Conservation (phyloP, 768 basidiomycete genomes). For the Saitozyma podzolica region DNA sequence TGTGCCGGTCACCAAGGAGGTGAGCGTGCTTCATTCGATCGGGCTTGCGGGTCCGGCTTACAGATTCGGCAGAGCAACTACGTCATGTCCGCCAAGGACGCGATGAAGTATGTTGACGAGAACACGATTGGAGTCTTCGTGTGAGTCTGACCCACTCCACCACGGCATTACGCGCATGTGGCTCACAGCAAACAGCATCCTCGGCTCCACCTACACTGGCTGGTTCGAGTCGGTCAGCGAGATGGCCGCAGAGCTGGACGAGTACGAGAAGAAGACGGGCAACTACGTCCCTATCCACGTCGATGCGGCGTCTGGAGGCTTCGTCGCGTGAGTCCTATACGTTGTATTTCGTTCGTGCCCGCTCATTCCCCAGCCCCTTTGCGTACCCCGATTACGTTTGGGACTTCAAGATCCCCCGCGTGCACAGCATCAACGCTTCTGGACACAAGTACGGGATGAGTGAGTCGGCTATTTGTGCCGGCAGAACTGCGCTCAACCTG, state of each 20-base stretch:
- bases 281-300: slow-evolving; percentile 61
- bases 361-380: slow-evolving; percentile 27
- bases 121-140: slow-evolving; percentile 67
- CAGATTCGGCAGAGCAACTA: slow-evolving; percentile 61
- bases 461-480: not conserved
- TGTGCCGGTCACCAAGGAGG: slow-evolving; percentile 65
- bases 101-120: slow-evolving; percentile 68
- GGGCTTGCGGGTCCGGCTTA: not conserved
- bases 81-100: slow-evolving; percentile 69
- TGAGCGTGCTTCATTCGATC: slow-evolving; percentile 9
- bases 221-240: slow-evolving; percentile 78
- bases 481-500: slow-evolving; percentile 6
- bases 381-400: slow-evolving; percentile 61
- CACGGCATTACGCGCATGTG: slow-evolving; percentile 59
- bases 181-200: slow-evolving; percentile 16
- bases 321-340: slow-evolving; percentile 62
- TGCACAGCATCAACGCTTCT: slow-evolving; percentile 52
- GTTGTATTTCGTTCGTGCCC: not conserved
- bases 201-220: slow-evolving; percentile 59
- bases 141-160: slow-evolving; percentile 13
- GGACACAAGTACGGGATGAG: slow-evolving; percentile 64
- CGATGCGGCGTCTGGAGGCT: slow-evolving; percentile 63
- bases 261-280: slow-evolving; percentile 58
- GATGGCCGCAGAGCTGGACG: slow-evolving; percentile 68
- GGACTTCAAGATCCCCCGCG: slow-evolving; percentile 65